Conservation (phyloP, 2,329 filamentous ascomycete genomes). For the Diplodia sapinea region DNA sequence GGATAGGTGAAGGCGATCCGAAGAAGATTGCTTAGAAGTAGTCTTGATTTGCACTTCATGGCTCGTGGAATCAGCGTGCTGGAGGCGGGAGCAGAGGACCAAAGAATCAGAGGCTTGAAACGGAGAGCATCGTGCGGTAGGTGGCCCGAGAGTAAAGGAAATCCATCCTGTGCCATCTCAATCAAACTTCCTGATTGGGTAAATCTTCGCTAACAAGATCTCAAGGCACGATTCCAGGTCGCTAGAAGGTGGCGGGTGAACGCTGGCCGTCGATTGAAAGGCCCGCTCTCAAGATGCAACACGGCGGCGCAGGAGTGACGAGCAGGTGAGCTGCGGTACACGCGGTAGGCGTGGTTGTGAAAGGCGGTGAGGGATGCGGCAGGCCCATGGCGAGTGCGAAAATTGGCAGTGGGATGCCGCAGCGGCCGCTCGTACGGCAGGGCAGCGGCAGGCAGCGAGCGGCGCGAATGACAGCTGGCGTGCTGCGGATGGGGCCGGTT, state of each 20-base stretch:
- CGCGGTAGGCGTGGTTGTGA: neutral
- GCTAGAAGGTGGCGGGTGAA: neutral
- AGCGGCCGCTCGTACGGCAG: neutral
- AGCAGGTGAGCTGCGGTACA: neutral
- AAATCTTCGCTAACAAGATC: neutral
- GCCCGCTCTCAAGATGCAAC: neutral
- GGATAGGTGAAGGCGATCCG: too few relatives aligned
- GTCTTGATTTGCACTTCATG: neutral
- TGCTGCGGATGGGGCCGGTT: neutral
- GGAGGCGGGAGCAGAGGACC: neutral
- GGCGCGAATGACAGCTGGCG: neutral
- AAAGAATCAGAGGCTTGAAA: neutral
- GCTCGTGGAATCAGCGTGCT: neutral
- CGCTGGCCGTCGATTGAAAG: neutral
- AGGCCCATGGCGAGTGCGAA: neutral
- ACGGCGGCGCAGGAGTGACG: neutral
- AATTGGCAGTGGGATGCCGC: neutral
- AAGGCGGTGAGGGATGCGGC: slow-evolving; percentile 14
- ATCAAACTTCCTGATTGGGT: slow-evolving; percentile 10
- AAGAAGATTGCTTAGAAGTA: too few relatives aligned
- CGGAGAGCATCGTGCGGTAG: neutral
- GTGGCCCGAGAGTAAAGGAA: too few relatives aligned
- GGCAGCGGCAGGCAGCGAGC: neutral
- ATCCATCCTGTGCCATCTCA: neutral
- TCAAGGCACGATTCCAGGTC: neutral